These are phyloP conservation scores for Metschnikowia kunwiensis DNA, from an alignment of 805 yeast genomes.

Conservation along the genomic window DNA sequence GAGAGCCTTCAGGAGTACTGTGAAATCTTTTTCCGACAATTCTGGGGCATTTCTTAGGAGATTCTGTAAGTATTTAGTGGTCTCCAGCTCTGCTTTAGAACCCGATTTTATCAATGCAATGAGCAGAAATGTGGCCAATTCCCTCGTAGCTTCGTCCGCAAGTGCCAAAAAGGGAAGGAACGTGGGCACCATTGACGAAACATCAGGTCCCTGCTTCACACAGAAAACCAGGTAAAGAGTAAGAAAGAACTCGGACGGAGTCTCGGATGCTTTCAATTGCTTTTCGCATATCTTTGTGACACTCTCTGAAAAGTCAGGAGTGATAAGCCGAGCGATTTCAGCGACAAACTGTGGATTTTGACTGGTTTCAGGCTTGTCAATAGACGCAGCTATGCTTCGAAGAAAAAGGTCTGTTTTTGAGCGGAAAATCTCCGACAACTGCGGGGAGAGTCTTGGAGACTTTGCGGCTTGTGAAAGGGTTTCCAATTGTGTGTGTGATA, in stretches of 20 bases:
- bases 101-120: background rate
- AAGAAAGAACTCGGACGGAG: conserved; percentile 5
- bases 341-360: background rate
- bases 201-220: background rate
- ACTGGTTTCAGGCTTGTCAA: background rate
- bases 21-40: background rate
- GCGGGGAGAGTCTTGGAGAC: too few species aligned
- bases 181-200: conserved; percentile 1
- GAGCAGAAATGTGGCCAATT: conserved; percentile 2
- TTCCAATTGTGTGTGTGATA: background rate
- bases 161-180: conserved; percentile 4
- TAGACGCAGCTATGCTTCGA: conserved; percentile 1
- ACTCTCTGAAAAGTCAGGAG: background rate
- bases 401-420: background rate
- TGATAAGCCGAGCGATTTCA: background rate
- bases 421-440: background rate
- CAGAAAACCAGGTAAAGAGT: conserved; percentile 6
- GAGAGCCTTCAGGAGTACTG: conserved; percentile 8
- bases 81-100: background rate
- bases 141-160: background rate
- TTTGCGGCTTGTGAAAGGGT: too few species aligned
- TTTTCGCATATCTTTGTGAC: conserved; percentile 1
- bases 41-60: conserved; percentile 1
- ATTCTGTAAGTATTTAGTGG: background rate
- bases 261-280: background rate